These are phyloP conservation scores for Thamnidium elegans DNA, from an alignment of 192 early-diverging fungal species.

Conservation along the genomic window DNA sequence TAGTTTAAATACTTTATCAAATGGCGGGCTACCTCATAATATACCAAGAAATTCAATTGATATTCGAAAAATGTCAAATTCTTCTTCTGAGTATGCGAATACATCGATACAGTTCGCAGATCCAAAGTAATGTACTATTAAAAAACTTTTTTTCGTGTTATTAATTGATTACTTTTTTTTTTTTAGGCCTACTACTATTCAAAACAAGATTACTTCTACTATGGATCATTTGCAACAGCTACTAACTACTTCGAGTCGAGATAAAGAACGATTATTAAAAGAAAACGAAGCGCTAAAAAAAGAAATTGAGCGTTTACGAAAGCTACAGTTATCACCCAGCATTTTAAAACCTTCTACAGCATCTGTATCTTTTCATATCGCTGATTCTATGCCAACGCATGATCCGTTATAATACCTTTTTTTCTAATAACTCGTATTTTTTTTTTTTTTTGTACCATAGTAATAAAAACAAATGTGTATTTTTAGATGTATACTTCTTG, in stretches of 20 bases:
- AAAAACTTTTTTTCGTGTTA: neutral
- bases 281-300: conserved; percentile 18
- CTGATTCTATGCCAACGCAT: too few species aligned
- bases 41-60: conserved; percentile 4
- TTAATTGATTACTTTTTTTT: neutral
- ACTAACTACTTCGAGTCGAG: neutral
- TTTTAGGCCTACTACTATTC: neutral
- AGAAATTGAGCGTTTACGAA: conserved; percentile 16
- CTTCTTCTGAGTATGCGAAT: too few species aligned
- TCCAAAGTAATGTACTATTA: too few species aligned
- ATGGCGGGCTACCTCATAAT: conserved; percentile 6
- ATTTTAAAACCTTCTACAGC: too few species aligned
- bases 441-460: too few species aligned
- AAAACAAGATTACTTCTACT: too few species aligned
- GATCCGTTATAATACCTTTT: too few species aligned
- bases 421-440: too few species aligned
- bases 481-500: too few species aligned
- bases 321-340: neutral
- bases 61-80: conserved; percentile 5
- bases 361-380: too few species aligned
- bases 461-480: too few species aligned
- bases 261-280: conserved; percentile 16
- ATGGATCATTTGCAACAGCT: conserved; percentile 21
- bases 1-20: neutral
- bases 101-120: too few species aligned